Percentiles rank a stretch among this genome's conserved stretches.
phyloP scores from a whole-genome alignment of 208 protist genomes.

The Leishmania tarentolae region DNA sequence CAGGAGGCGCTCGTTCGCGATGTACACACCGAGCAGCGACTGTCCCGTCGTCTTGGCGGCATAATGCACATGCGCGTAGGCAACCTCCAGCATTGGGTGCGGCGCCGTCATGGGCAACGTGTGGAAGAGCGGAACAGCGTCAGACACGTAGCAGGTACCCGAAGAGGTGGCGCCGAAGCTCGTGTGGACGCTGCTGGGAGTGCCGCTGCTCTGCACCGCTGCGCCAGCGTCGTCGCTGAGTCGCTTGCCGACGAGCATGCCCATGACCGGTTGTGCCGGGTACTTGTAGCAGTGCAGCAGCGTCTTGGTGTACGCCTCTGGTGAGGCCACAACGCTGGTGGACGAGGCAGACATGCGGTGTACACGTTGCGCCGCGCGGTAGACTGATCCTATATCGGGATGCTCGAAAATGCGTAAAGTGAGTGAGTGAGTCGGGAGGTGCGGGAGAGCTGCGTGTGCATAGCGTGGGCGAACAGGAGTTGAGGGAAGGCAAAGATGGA shows the following conservation, averaged over 20 bases:
- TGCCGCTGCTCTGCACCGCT: not conserved
- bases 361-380: not conserved
- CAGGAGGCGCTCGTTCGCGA: constrained; percentile 76
- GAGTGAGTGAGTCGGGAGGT: not conserved
- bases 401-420: not conserved
- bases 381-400: no score
- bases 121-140: constrained; percentile 85
- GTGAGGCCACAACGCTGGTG: constrained; percentile 53
- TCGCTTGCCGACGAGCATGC: constrained; percentile 84
- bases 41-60: constrained; percentile 67
- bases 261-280: constrained; percentile 77
- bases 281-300: constrained; percentile 89
- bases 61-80: constrained; percentile 72
- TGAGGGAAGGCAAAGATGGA: not conserved
- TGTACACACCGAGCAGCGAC: constrained; percentile 77
- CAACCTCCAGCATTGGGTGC: constrained; percentile 84
- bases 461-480: not conserved
- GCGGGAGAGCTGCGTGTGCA: not conserved
- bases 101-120: constrained; percentile 70
- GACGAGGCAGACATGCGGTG: constrained; percentile 22
- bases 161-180: constrained; percentile 7
- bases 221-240: constrained; percentile 32
- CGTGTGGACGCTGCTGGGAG: constrained; percentile 4
- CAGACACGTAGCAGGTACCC: constrained; percentile 53
- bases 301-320: constrained; percentile 81